A percentile compares a stretch with the other conserved stretches of the same genome.
Evolutionary conservation across 129 eudicot genomes (phyloP).

Genomic region (Kitagawia praeruptora): DNA sequence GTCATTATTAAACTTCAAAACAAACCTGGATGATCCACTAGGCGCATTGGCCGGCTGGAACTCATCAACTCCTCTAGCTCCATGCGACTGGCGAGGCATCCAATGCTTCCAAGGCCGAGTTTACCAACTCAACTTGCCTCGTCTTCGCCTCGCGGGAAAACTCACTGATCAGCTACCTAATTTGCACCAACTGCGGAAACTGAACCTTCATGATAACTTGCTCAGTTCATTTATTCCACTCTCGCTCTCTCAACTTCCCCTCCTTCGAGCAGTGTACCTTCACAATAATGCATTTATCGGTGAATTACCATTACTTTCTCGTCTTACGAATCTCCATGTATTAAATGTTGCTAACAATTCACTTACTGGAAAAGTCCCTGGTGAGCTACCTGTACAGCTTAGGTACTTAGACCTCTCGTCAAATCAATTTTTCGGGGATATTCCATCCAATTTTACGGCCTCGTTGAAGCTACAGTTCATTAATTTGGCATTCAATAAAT

Average conservation of each 20-base stretch:
- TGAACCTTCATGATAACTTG: slow-evolving; percentile 50
- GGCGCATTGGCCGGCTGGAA: slow-evolving; percentile 62
- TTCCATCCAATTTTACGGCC: slow-evolving; percentile 32
- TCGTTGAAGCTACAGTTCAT: slow-evolving; percentile 30
- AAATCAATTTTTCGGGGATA: slow-evolving; percentile 39
- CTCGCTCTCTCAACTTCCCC: slow-evolving; percentile 33
- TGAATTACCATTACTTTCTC: slow-evolving; percentile 30
- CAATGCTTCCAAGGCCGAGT: slow-evolving; percentile 40
- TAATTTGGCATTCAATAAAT: slow-evolving; percentile 45
- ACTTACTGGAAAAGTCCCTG: slow-evolving; percentile 38
- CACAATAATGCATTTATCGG: slow-evolving; percentile 59
- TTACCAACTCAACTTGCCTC: slow-evolving; percentile 47
- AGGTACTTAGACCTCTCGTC: slow-evolving; percentile 54
- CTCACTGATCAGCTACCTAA: slow-evolving; percentile 32
- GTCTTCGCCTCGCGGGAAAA: slow-evolving; percentile 50
- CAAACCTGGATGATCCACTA: slow-evolving; percentile 48
- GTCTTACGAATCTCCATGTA: slow-evolving; percentile 39
- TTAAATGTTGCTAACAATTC: slow-evolving; percentile 44
- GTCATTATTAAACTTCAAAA: slow-evolving; percentile 40
- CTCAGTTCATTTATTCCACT: slow-evolving; percentile 44
- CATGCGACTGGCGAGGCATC: slow-evolving; percentile 85
- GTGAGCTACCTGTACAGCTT: slow-evolving; percentile 27
- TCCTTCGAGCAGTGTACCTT: slow-evolving; percentile 53
- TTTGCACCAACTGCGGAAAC: slow-evolving; percentile 40
- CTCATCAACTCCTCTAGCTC: slow-evolving; percentile 47